Conservation (phyloP, 768 basidiomycete genomes). For the Amanita exitialis region DNA sequence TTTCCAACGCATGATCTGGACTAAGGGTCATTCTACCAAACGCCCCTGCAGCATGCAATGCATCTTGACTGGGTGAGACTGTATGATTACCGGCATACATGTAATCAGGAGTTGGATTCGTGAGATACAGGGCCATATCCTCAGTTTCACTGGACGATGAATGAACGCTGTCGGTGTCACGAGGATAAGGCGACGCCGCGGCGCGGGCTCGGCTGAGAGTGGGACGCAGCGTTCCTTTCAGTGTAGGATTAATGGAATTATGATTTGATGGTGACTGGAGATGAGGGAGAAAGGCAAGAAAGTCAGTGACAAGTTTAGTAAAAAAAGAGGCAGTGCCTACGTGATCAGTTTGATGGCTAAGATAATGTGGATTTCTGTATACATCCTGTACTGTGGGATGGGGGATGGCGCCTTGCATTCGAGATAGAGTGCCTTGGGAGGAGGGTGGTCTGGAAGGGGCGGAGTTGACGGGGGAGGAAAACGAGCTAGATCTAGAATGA, state of each 20-base stretch:
- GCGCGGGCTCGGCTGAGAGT: constrained; percentile 73
- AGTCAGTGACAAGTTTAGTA: constrained; percentile 5
- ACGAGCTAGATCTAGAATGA: constrained; percentile 72
- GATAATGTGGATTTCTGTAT: constrained; percentile 57
- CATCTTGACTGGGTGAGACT: constrained; percentile 38
- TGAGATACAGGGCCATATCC: constrained; percentile 72
- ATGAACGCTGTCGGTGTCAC: constrained; percentile 79
- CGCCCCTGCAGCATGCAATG: constrained; percentile 58
- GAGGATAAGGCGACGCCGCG: constrained; percentile 77
- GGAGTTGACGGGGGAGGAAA: constrained; percentile 66
- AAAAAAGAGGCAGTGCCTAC: constrained; percentile 21
- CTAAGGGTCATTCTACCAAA: constrained; percentile 72
- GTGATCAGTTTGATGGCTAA: constrained; percentile 36
- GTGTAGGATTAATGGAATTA: constrained; percentile 63
- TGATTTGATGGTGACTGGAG: constrained; percentile 67
- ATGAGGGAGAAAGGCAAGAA: constrained; percentile 9
- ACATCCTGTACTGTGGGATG: constrained; percentile 51
- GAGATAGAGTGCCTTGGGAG: constrained; percentile 52
- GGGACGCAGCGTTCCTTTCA: constrained; percentile 69
- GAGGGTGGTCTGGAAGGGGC: constrained; percentile 71
- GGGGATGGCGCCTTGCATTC: constrained; percentile 40
- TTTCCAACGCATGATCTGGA: constrained; percentile 73
- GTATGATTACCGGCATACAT: constrained; percentile 47
- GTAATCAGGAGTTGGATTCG: constrained; percentile 48
- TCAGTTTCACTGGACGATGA: constrained; percentile 88